Evolutionary conservation across 2,329 filamentous ascomycete species (phyloP).

Genomic region (Stachybotrys chartarum): DNA sequence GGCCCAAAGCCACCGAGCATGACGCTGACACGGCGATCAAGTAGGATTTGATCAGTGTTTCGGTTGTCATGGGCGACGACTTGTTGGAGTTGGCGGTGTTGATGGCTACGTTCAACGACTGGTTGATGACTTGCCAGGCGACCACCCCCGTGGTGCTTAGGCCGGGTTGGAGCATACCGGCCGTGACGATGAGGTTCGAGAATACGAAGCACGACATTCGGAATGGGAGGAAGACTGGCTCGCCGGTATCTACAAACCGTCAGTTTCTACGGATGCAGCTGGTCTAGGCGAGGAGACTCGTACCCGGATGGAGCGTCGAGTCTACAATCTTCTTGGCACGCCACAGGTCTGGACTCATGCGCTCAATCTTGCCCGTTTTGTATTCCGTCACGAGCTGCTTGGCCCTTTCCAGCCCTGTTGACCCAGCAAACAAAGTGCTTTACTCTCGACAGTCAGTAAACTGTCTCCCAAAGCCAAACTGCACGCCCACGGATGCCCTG

Average conservation of each 20-base stretch:
- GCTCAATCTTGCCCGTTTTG: constrained; percentile 71
- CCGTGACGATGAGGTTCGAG: constrained; percentile 90
- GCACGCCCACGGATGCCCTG: not conserved
- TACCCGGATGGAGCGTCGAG: constrained; percentile 91
- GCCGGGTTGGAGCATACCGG: constrained; percentile 91
- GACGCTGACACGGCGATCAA: constrained; percentile 85
- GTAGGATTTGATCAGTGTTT: constrained; percentile 83
- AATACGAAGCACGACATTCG: constrained; percentile 96
- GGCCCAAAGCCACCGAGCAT: constrained; percentile 85
- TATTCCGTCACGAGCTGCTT: constrained; percentile 77
- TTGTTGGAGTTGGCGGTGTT: constrained; percentile 99
- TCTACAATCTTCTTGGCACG: constrained; percentile 94
- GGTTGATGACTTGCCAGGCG: constrained; percentile 92
- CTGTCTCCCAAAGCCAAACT: not conserved
- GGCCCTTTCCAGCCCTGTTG: constrained; percentile 72
- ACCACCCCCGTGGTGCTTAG: constrained; percentile 77
- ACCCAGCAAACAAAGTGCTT: constrained; percentile 81
- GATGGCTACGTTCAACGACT: constrained; percentile 96
- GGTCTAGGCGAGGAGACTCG: constrained; percentile 11
- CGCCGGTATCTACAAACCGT: constrained; percentile 67
- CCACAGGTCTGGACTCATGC: constrained; percentile 91
- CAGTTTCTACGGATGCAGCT: not conserved
- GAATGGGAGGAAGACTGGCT: constrained; percentile 88
- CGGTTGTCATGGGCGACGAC: constrained; percentile 76
- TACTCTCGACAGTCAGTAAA: too few relatives aligned